These are phyloP conservation scores for Diaporthe sp. DNA, from an alignment of 2,329 filamentous ascomycete species.

Conservation along the genomic window DNA sequence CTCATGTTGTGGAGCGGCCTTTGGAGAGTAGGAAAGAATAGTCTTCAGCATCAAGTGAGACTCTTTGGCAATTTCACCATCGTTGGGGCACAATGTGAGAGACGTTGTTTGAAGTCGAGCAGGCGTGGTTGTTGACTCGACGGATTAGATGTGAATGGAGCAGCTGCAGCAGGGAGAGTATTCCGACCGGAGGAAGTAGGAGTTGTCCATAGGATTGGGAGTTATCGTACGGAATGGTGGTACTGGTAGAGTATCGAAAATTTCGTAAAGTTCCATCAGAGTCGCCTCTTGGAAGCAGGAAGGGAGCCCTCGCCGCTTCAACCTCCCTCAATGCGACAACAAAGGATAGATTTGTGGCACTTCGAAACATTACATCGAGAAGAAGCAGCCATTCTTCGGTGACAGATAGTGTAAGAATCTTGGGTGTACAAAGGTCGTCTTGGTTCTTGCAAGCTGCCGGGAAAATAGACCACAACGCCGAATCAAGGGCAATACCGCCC, in stretches of 20 bases:
- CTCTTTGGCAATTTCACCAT: neutral
- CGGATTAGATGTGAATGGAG: neutral
- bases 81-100: too few species aligned
- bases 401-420: neutral
- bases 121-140: neutral
- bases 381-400: neutral
- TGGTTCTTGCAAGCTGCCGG: neutral
- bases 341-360: neutral
- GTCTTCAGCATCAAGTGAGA: neutral
- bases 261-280: neutral
- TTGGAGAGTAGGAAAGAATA: neutral
- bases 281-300: too few species aligned
- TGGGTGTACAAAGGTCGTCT: neutral
- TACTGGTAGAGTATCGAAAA: neutral
- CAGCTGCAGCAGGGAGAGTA: neutral
- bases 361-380: neutral
- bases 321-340: neutral
- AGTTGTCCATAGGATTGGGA: too few species aligned
- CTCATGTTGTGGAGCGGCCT: neutral
- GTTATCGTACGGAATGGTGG: neutral
- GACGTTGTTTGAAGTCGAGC: neutral
- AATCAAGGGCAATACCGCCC: too few species aligned
- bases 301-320: neutral
- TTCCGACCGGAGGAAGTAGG: too few species aligned
- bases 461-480: neutral